Conservation (phyloP, 1,284 basidiomycete species). For the Cryptococcus wingfieldii region DNA sequence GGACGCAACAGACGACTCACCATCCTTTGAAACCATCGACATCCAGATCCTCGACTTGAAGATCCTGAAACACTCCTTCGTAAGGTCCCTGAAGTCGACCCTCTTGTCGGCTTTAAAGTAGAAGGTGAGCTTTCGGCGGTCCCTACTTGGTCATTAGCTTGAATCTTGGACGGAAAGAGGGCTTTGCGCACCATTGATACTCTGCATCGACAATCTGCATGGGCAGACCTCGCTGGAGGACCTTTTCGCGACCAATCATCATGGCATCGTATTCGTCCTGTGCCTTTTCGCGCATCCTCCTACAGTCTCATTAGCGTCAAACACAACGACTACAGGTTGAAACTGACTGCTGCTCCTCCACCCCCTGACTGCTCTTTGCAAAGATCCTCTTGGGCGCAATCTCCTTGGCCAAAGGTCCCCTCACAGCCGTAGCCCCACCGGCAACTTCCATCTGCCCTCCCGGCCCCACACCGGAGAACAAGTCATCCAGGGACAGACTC, state of each 20-base stretch:
- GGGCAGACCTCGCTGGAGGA: constrained; percentile 83
- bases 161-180: not conserved
- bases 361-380: constrained; percentile 68
- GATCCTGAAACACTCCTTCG: constrained; percentile 47
- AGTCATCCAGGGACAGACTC: constrained; percentile 34
- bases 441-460: constrained; percentile 39
- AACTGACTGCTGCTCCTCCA: constrained; percentile 74
- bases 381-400: constrained; percentile 96
- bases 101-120: constrained; percentile 94
- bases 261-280: constrained; percentile 91
- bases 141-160: constrained; percentile 55
- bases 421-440: constrained; percentile 20
- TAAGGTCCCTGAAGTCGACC: constrained; percentile 92
- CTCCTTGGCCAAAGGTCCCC: constrained; percentile 59
- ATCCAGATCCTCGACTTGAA: constrained; percentile 48
- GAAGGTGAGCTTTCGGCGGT: constrained; percentile 94
- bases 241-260: constrained; percentile 84
- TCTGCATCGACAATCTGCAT: constrained; percentile 99
- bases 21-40: constrained; percentile 44
- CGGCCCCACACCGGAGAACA: constrained; percentile 39
- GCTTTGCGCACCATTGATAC: constrained; percentile 79
- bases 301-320: constrained; percentile 38
- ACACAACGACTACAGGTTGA: constrained; percentile 2
- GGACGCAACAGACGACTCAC: constrained; percentile 8
- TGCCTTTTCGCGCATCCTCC: constrained; percentile 69